Conservation (phyloP, 768 basidiomycete species). For the Suillus placidus region DNA sequence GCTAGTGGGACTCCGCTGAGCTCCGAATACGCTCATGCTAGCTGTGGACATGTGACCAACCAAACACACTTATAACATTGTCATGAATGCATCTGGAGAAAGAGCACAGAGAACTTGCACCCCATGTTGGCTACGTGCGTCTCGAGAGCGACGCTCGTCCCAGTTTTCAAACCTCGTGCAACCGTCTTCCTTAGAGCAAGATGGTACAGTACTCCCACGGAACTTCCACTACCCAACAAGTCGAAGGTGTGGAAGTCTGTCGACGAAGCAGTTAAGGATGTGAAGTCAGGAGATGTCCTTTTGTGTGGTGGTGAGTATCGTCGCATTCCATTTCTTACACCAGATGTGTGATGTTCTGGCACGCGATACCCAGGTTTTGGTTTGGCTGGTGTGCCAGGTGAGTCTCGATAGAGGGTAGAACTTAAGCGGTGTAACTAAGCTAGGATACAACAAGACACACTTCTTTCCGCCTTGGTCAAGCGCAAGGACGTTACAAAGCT, state of each 20-base stretch:
- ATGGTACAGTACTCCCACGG: conserved; percentile 29
- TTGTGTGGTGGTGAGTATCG: conserved; percentile 74
- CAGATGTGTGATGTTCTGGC: neutral
- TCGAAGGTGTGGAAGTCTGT: conserved; percentile 80
- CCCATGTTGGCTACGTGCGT: conserved; percentile 27
- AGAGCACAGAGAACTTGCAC: neutral
- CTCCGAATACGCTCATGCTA: conserved; percentile 19
- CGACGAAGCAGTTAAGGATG: conserved; percentile 81
- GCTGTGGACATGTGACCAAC: conserved; percentile 12
- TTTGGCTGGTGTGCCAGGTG: conserved; percentile 85
- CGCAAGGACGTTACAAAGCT: conserved; percentile 74
- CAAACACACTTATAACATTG: conserved; percentile 1
- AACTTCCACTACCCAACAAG: conserved; percentile 36
- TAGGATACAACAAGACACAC: conserved; percentile 59
- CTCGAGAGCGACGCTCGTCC: conserved; percentile 18
- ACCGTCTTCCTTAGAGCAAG: conserved; percentile 18
- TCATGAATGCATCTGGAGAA: neutral
- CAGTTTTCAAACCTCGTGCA: conserved; percentile 21
- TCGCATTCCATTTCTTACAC: conserved; percentile 11
- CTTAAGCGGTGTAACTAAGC: neutral
- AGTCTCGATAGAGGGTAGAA: conserved; percentile 12
- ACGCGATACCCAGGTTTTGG: conserved; percentile 69
- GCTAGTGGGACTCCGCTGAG: conserved; percentile 24
- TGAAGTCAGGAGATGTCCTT: conserved; percentile 78
- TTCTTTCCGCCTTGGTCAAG: conserved; percentile 75